Evolutionary conservation across 2,329 filamentous ascomycete genomes (phyloP).

Genomic region (Colletotrichum agaves): DNA sequence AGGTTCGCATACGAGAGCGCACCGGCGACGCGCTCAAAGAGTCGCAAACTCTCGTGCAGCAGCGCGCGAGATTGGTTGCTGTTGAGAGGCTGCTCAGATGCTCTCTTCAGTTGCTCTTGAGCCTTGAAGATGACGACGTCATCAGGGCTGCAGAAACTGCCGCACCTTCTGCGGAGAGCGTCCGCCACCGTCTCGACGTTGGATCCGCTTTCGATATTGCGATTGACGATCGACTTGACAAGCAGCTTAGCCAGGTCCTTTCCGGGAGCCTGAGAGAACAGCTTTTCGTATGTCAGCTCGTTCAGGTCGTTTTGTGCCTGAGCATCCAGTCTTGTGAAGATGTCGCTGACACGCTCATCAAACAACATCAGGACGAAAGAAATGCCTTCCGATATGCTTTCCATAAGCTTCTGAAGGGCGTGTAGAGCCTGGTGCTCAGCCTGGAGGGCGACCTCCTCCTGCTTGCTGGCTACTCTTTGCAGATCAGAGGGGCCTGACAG

Average conservation of each 20-base stretch:
- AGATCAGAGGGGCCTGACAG: slow-evolving; percentile 90
- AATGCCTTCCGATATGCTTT: slow-evolving; percentile 94
- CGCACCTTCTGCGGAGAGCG: slow-evolving; percentile 89
- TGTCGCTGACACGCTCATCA: slow-evolving; percentile 91
- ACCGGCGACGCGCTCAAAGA: slow-evolving; percentile 90
- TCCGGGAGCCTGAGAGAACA: slow-evolving; percentile 83
- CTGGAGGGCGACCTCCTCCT: slow-evolving; percentile 92
- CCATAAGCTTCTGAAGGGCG: slow-evolving; percentile 85
- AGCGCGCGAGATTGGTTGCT: slow-evolving; percentile 81
- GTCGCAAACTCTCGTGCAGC: slow-evolving; percentile 86
- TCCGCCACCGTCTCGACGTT: slow-evolving; percentile 98
- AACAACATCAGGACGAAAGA: slow-evolving; percentile 96
- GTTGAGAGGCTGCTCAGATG: slow-evolving; percentile 80
- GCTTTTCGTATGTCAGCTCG: slow-evolving; percentile 84
- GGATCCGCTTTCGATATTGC: slow-evolving; percentile 95
- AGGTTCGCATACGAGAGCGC: slow-evolving; percentile 85
- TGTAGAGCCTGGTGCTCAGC: slow-evolving; percentile 94
- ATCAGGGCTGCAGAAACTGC: slow-evolving; percentile 96
- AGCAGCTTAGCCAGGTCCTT: slow-evolving; percentile 92
- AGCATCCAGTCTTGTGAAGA: slow-evolving; percentile 80
- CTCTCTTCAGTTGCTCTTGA: slow-evolving; percentile 91
- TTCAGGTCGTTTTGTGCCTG: slow-evolving; percentile 74
- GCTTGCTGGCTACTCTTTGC: slow-evolving; percentile 79
- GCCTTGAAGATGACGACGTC: slow-evolving; percentile 99
- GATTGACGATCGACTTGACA: slow-evolving; percentile 97